Conservation (phyloP, 2,329 filamentous ascomycete genomes). For the Phialophora chinensis region DNA sequence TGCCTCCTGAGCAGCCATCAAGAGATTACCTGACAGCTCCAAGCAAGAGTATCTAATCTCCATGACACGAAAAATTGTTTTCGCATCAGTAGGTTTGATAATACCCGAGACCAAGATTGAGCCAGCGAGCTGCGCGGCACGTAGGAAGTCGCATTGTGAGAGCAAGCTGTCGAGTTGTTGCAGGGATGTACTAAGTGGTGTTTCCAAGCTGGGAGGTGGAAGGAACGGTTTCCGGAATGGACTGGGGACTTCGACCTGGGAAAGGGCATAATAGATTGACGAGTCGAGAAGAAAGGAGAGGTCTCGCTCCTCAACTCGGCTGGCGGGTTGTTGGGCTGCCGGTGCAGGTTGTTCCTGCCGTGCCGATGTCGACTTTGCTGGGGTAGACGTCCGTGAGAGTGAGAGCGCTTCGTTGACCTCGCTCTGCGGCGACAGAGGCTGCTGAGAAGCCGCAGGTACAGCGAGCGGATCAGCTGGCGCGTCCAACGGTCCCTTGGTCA, state of each 20-base stretch:
- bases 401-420: conserved; percentile 10
- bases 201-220: conserved; percentile 64
- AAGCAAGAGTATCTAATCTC: conserved; percentile 83
- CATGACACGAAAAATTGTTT: conserved; percentile 74
- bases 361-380: neutral
- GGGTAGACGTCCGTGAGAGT: neutral
- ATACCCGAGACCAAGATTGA: conserved; percentile 51
- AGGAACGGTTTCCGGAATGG: conserved; percentile 73
- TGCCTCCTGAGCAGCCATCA: conserved; percentile 70
- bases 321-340: conserved; percentile 2
- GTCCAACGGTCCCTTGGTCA: conserved; percentile 81
- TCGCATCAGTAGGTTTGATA: conserved; percentile 58
- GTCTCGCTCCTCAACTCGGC: conserved; percentile 62
- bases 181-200: conserved; percentile 54
- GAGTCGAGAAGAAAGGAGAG: conserved; percentile 80
- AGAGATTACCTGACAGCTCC: conserved; percentile 74
- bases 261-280: conserved; percentile 81
- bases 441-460: conserved; percentile 10
- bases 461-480: conserved; percentile 68
- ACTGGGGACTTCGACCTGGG: conserved; percentile 63
- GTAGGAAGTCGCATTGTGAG: conserved; percentile 75
- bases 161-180: conserved; percentile 68
- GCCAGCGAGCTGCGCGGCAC: conserved; percentile 65
- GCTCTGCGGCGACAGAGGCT: conserved; percentile 13
- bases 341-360: neutral